Percentiles rank a stretch among this genome's conserved stretches.
phyloP scores from a whole-genome alignment of 2,329 filamentous ascomycete genomes.

The Trichophyton equinum region DNA sequence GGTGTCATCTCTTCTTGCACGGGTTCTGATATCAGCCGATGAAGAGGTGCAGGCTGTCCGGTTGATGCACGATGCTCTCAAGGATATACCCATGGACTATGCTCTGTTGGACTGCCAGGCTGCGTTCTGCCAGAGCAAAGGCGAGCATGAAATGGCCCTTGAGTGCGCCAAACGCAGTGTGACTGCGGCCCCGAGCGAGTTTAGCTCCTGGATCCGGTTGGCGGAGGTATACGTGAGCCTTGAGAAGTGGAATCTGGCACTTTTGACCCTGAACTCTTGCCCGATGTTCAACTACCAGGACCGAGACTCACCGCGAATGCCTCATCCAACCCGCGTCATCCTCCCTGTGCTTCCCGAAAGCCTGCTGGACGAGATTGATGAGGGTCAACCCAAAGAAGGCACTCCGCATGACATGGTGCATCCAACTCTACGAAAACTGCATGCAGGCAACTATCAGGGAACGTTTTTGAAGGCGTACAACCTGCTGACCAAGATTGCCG shows the following conservation, averaged over 20 bases:
- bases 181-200: conserved; percentile 89
- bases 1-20: conserved; percentile 81
- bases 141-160: conserved; percentile 71
- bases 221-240: conserved; percentile 87
- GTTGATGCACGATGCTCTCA: conserved; percentile 73
- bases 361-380: conserved; percentile 89
- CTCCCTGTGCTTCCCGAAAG: conserved; percentile 81
- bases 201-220: conserved; percentile 87
- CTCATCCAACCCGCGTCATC: conserved; percentile 75
- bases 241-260: conserved; percentile 92
- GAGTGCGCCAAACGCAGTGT: conserved; percentile 91
- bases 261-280: conserved; percentile 92
- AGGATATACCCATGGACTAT: conserved; percentile 94
- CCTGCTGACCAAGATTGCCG: conserved; percentile 87
- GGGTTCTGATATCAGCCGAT: conserved; percentile 84
- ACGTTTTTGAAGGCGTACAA: conserved; percentile 93
- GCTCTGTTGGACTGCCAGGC: conserved; percentile 91
- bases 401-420: conserved; percentile 77
- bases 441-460: conserved; percentile 81
- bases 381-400: conserved; percentile 59
- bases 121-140: conserved; percentile 80
- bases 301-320: conserved; percentile 90
- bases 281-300: conserved; percentile 99
- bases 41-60: conserved; percentile 94
- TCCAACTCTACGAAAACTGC: conserved; percentile 69